Evolutionary conservation across 129 eudicot species (phyloP), one percentile per base, ranked within the genome.

Genomic region (Erigeron canadensis): DNA sequence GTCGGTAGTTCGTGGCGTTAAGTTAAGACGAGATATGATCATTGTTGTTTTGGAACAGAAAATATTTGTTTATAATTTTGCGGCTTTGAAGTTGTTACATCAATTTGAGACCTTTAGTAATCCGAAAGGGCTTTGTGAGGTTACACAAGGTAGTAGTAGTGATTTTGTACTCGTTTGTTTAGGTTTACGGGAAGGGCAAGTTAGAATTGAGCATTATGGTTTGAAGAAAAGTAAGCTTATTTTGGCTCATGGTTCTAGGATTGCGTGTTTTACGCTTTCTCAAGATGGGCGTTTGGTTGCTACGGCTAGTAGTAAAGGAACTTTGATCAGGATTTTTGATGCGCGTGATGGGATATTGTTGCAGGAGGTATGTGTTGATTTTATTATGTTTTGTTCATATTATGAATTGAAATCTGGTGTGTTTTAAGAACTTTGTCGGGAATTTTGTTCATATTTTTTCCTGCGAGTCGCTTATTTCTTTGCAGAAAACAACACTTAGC

Each of bases 61-160:
- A 81, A 82, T 94, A 9, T 82, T 81, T 47, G 92, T 89, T 3
- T 94, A 94, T 57, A 93, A 87, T 84, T 93, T 93, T 40, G 68
- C 68, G 2, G 96, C 87, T 70, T 80, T 93, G 89, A 89, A 87
- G 79, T 62, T 89, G 69, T 63, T 93, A 77, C 86, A 84, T 79
- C 98, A 94, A 64, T 86, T 94, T 63, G 98, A 94, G 75, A 94
- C 98, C 3, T 77, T 86, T 71, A 71, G 81, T 10, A 94, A 94
- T 71, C 96, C 96, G 1, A 94, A 94, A 72, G 98, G 98, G 63
- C 89, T 94, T 15, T 94, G 97, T 79, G 97, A 75, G 73, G 87
- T 87, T 48, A 85, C 98, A 1, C 96, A 89, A n/a, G 81, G 77
- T 10, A 77, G 86, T 12, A 86, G 93, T 7, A 59, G 54, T 12